Conservation (phyloP, 306 rosid genomes). For the Canavalia gladiata region DNA sequence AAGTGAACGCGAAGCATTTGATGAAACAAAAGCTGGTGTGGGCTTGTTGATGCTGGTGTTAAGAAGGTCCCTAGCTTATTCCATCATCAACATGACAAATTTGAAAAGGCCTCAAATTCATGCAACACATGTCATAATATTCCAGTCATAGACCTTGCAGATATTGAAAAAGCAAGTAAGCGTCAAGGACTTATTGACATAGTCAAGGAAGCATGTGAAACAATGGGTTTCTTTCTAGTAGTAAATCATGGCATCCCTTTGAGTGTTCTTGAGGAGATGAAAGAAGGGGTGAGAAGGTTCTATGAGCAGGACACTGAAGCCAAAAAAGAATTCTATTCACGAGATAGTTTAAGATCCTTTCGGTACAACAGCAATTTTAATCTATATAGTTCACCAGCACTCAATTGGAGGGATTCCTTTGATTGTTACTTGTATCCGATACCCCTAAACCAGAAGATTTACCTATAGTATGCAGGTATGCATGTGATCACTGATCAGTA, state of each 20-base stretch:
- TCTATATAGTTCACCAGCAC: constrained; percentile 50
- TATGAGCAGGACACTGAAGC: constrained; percentile 31
- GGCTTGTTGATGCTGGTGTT: constrained; percentile 69
- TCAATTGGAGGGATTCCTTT: constrained; percentile 51
- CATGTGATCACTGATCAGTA: neutral
- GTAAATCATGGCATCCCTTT: constrained; percentile 49
- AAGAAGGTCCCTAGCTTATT: constrained; percentile 60
- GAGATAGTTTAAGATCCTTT: neutral
- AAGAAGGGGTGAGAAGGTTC: constrained; percentile 42
- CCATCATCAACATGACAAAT: constrained; percentile 41
- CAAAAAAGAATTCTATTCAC: constrained; percentile 24
- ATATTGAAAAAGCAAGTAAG: neutral
- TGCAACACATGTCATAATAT: constrained; percentile 25
- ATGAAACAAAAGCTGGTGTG: constrained; percentile 46
- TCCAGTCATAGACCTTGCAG: constrained; percentile 58
- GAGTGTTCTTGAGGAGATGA: constrained; percentile 49
- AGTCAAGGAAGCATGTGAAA: constrained; percentile 44
- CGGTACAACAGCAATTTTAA: constrained; percentile 49
- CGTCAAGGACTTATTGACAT: constrained; percentile 20
- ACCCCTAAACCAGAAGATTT: constrained; percentile 40
- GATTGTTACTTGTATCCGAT: constrained; percentile 35
- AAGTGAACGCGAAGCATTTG: constrained; percentile 54
- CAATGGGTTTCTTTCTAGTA: constrained; percentile 51
- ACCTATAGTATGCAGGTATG: constrained; percentile 49
- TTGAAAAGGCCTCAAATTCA: constrained; percentile 16